A percentile compares a stretch with the other conserved stretches of the same genome.
Conservation (phyloP, 2,329 filamentous ascomycete genomes). For the Bipolaris sorokiniana region DNA sequence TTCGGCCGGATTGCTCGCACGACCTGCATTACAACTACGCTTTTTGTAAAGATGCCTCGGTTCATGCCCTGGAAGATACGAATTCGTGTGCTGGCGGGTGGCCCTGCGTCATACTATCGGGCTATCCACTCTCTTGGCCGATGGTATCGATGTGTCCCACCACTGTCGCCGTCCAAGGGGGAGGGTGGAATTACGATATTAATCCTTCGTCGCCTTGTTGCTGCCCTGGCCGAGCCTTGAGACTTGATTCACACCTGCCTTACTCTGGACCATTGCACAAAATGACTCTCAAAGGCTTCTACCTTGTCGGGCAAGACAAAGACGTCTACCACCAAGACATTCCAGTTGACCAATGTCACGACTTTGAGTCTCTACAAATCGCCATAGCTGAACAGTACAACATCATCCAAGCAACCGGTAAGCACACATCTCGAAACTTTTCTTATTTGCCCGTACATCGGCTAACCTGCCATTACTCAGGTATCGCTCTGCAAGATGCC, state of each 20-base stretch:
- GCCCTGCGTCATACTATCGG: constrained; percentile 3
- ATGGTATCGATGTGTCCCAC: neutral
- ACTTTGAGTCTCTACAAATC: constrained; percentile 22
- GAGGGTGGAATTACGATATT: neutral
- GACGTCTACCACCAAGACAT: constrained; percentile 23
- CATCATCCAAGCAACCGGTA: constrained; percentile 18
- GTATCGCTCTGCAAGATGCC: constrained; percentile 20
- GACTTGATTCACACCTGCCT: neutral
- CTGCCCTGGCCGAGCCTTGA: neutral
- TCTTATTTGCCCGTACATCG: neutral
- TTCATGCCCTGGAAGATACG: neutral
- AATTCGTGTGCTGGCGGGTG: constrained; percentile 1
- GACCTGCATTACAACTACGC: constrained; percentile 1
- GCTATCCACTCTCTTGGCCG: constrained; percentile 2
- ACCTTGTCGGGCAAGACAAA: constrained; percentile 22
- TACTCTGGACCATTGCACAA: neutral
- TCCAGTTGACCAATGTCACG: constrained; percentile 23
- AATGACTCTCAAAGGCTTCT: constrained; percentile 26
- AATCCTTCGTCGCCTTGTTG: neutral
- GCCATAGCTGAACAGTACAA: constrained; percentile 25
- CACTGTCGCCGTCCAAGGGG: neutral
- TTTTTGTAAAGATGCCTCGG: constrained; percentile 1
- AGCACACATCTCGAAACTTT: neutral
- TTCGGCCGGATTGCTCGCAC: constrained; percentile 15
- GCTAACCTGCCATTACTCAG: neutral